Evolutionary conservation across 371 early-diverging fungal genomes (phyloP), one percentile per base, ranked within the genome.

Genomic region (Vairimorpha ceranae): DNA sequence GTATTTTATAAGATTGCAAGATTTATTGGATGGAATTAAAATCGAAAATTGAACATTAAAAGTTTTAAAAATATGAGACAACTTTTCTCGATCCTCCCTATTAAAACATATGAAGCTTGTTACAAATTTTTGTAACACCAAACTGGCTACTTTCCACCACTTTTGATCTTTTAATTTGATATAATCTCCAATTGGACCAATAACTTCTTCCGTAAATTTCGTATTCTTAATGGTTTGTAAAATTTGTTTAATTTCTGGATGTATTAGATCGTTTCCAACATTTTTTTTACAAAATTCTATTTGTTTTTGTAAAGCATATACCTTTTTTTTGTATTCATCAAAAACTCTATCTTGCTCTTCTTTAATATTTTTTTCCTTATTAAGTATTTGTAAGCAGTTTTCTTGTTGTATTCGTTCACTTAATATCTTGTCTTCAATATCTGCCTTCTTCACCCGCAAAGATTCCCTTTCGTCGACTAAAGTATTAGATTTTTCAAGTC

Each of bases 61-160:
- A 46, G 67, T 74, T 56, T 51, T 72, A 52, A 84, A 78, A 41
- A 84, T 69, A 1, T 38, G 29, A 33, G 45, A 33, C n/a, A 84
- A 46, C 15, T 14, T 32, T 1, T 72, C 58, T 65, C 72, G 71
- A 38, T 79, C 84, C 17, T 65, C 10, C 36, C 58, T 38, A 33
- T 78, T 74, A 38, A 74, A 78, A 41, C 81, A 76, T 63, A 84
- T 77, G 73, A 76, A 82, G 38, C 60, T 81, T 51, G 33, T 71
- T 14, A 84, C 2, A 27, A 58, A 30, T 17, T 70, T 68, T 12
- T 78, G 75, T n/a, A 81, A 61, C 23, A 80, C 65, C 25, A 80
- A 68, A 51, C 75, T 77, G 15, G 71, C 77, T 25, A 80, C 64
- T 56, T 76, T 77, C 19, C 61, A 54, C 84, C 84, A 84, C 63